phyloP scores from a whole-genome alignment of 1,139 yeast genomes.

The Kodamaea plutei region DNA sequence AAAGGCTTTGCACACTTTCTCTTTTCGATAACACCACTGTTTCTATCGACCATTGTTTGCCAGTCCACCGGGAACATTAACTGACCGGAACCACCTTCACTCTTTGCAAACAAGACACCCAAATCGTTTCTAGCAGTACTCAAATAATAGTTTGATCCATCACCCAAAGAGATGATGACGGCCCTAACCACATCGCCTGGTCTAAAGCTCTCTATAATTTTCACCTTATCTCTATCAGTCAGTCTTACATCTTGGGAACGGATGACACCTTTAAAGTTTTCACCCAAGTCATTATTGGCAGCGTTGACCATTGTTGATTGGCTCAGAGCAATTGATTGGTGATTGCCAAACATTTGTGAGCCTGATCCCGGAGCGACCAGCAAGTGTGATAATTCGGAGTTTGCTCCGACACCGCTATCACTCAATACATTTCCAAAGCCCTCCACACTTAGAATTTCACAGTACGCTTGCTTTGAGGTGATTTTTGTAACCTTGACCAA shows the following conservation, averaged over 20 bases:
- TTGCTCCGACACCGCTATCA: slow-evolving; percentile 67
- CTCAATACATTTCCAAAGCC: slow-evolving; percentile 52
- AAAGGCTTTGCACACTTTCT: slow-evolving; percentile 95
- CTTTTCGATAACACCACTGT: slow-evolving; percentile 68
- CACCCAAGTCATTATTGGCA: slow-evolving; percentile 69
- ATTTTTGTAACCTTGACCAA: slow-evolving; percentile 71
- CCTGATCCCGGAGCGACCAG: slow-evolving; percentile 49
- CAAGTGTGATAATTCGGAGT: slow-evolving; percentile 46
- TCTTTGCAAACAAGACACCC: slow-evolving; percentile 88
- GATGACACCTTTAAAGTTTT: slow-evolving; percentile 85
- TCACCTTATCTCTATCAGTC: slow-evolving; percentile 85
- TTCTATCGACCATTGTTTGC: slow-evolving; percentile 86
- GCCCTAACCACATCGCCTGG: slow-evolving; percentile 96
- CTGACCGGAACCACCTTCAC: slow-evolving; percentile 66
- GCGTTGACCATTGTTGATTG: slow-evolving; percentile 33
- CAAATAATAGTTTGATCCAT: slow-evolving; percentile 85
- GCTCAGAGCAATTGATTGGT: slow-evolving; percentile 44
- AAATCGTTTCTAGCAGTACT: slow-evolving; percentile 87
- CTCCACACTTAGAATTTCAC: slow-evolving; percentile 81
- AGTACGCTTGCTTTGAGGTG: slow-evolving; percentile 65
- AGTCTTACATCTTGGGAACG: slow-evolving; percentile 86
- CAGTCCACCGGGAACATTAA: slow-evolving; percentile 90
- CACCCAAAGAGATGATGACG: slow-evolving; percentile 78
- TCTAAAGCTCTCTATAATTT: slow-evolving; percentile 69
- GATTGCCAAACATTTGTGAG: slow-evolving; percentile 39